Percentiles rank a stretch among this genome's conserved stretches.
Evolutionary conservation across 1,284 basidiomycete species (phyloP).

Genomic region (Apiotrichum brassicae): DNA sequence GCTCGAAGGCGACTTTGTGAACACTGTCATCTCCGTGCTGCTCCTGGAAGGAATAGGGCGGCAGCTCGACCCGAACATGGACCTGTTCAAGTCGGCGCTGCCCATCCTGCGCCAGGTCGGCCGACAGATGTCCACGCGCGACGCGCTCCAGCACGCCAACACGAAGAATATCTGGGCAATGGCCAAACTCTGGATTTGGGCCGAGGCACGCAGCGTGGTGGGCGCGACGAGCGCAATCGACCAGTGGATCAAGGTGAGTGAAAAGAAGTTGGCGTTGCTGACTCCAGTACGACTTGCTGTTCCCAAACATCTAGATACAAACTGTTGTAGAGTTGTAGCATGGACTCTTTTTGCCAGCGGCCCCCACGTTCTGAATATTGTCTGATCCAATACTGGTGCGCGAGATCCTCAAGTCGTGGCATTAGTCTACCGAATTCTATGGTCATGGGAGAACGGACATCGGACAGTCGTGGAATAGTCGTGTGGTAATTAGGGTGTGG

Average conservation of each 20-base stretch:
- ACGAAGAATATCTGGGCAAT: conserved; percentile 70
- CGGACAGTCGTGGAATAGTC: too few relatives aligned
- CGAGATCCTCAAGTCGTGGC: too few relatives aligned
- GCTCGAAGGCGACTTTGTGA: conserved; percentile 98
- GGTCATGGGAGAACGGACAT: too few relatives aligned
- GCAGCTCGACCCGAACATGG: conserved; percentile 84
- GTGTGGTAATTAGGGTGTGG: too few relatives aligned
- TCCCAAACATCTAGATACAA: conserved; percentile 20
- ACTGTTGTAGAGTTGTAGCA: background rate
- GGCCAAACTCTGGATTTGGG: conserved; percentile 86
- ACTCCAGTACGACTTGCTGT: conserved; percentile 31
- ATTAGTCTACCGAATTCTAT: too few relatives aligned
- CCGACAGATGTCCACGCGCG: conserved; percentile 73
- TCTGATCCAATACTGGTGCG: too few relatives aligned
- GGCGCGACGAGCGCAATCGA: conserved; percentile 71
- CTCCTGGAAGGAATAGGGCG: conserved; percentile 93
- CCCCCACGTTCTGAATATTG: too few relatives aligned
- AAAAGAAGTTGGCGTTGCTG: background rate
- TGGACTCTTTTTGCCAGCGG: too few relatives aligned
- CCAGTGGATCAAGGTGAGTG: conserved; percentile 38
- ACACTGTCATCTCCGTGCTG: conserved; percentile 91
- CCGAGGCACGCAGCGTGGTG: conserved; percentile 82
- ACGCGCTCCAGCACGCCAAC: conserved; percentile 60
- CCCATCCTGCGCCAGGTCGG: conserved; percentile 86
- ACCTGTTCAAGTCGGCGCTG: conserved; percentile 85